Evolutionary conservation across 345 rosid genomes (phyloP).

Genomic region (Syzygium jambos): DNA sequence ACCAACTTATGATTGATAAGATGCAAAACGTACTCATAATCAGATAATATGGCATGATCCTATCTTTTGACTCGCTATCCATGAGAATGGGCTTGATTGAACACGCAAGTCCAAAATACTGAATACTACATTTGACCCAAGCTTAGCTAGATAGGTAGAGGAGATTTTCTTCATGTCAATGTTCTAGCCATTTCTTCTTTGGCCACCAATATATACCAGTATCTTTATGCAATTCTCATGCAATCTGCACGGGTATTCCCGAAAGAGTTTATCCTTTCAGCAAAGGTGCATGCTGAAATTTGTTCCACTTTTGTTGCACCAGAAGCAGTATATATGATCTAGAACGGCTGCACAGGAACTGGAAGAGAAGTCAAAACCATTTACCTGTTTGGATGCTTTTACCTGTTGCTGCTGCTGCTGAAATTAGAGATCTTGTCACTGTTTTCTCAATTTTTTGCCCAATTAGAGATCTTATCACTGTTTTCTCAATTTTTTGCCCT

Average conservation of each 20-base stretch:
- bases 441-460: background rate
- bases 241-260: conserved; percentile 51
- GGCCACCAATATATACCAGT: background rate
- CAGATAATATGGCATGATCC: background rate
- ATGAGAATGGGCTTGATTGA: background rate
- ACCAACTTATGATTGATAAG: background rate
- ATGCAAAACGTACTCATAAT: background rate
- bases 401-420: conserved; percentile 77
- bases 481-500: background rate
- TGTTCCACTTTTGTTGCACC: conserved; percentile 50
- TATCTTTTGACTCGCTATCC: background rate
- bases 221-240: background rate
- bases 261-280: conserved; percentile 84
- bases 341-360: conserved; percentile 51
- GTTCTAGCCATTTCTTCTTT: background rate
- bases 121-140: background rate
- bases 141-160: background rate
- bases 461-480: too few relatives aligned
- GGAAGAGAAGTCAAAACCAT: conserved; percentile 69
- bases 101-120: background rate
- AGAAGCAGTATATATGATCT: conserved; percentile 25
- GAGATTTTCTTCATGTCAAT: background rate
- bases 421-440: background rate
- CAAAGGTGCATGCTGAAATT: conserved; percentile 59
- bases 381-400: conserved; percentile 57